A percentile compares a stretch with the other conserved stretches of the same genome.
Conservation (phyloP, 108 stramenopile genomes). For the Cylindrotheca closterium region DNA sequence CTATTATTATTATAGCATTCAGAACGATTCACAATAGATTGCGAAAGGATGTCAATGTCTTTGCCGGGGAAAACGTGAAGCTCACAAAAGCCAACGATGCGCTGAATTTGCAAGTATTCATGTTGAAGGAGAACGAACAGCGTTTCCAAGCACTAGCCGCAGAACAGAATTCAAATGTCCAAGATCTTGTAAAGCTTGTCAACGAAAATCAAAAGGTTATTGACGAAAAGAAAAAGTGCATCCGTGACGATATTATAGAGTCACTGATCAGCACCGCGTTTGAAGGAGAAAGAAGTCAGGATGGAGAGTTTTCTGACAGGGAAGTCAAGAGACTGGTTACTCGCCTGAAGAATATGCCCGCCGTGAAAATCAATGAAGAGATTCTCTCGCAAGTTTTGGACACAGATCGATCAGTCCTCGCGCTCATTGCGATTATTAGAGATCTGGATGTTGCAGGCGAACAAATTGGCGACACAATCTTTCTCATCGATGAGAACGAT, state of each 20-base stretch:
- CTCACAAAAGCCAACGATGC: not conserved
- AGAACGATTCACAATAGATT: conserved; percentile 7
- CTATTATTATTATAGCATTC: too few relatives aligned
- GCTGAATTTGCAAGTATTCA: not conserved
- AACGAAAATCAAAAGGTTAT: conserved; percentile 15
- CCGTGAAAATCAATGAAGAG: conserved; percentile 20
- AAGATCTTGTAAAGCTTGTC: conserved; percentile 8
- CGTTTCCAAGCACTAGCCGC: conserved; percentile 10
- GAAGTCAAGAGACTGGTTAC: conserved; percentile 8
- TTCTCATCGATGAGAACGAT: conserved; percentile 6
- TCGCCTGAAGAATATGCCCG: conserved; percentile 11
- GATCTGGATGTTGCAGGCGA: conserved; percentile 1
- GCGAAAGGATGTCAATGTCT: conserved; percentile 7
- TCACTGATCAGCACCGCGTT: conserved; percentile 14
- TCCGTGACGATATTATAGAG: conserved; percentile 15
- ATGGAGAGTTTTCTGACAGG: conserved; percentile 4
- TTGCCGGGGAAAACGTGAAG: conserved; percentile 1
- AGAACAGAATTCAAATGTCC: conserved; percentile 3
- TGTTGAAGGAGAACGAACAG: conserved; percentile 13
- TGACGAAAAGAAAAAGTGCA: conserved; percentile 10
- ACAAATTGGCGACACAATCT: conserved; percentile 7
- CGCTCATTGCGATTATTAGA: not conserved
- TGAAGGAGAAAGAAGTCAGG: conserved; percentile 9
- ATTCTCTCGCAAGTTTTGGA: not conserved
- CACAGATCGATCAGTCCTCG: conserved; percentile 1